These are phyloP conservation scores for Neonectria neomacrospora DNA, from an alignment of 2,329 filamentous ascomycete species.

Conservation along the genomic window DNA sequence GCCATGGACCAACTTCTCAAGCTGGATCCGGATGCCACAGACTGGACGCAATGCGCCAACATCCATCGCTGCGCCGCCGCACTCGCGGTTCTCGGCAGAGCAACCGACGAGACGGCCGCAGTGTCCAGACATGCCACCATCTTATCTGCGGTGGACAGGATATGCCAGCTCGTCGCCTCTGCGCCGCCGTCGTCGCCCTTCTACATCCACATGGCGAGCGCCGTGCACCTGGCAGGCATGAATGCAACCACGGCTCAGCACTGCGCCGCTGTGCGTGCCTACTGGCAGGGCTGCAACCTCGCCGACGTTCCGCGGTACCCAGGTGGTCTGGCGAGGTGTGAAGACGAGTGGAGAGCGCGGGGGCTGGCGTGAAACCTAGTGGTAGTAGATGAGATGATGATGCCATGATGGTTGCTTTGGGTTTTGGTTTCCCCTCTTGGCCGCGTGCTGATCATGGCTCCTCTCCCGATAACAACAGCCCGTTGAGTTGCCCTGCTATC, in stretches of 20 bases:
- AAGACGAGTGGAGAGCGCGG: conserved; percentile 47
- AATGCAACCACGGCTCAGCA: conserved; percentile 47
- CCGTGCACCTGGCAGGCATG: conserved; percentile 52
- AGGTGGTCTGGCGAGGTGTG: conserved; percentile 45
- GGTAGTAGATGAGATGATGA: neutral
- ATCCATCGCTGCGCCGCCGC: conserved; percentile 51
- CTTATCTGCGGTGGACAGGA: conserved; percentile 47
- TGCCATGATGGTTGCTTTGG: neutral
- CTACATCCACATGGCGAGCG: conserved; percentile 53
- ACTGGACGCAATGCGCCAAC: conserved; percentile 42
- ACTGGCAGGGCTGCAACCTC: conserved; percentile 53
- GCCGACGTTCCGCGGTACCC: conserved; percentile 52
- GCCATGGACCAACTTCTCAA: conserved; percentile 44
- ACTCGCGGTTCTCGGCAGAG: conserved; percentile 44
- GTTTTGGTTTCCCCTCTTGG: neutral
- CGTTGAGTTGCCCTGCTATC: too few species aligned
- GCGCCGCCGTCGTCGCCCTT: conserved; percentile 49
- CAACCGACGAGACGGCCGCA: neutral
- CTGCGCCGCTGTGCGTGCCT: conserved; percentile 49
- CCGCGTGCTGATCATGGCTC: too few species aligned
- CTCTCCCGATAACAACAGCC: neutral
- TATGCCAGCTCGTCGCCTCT: conserved; percentile 49
- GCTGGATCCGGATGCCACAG: conserved; percentile 29
- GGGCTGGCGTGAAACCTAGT: conserved; percentile 29
- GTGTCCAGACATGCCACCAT: conserved; percentile 31